Conservation (phyloP, 805 yeast genomes). For the Lipomyces oligophaga region DNA sequence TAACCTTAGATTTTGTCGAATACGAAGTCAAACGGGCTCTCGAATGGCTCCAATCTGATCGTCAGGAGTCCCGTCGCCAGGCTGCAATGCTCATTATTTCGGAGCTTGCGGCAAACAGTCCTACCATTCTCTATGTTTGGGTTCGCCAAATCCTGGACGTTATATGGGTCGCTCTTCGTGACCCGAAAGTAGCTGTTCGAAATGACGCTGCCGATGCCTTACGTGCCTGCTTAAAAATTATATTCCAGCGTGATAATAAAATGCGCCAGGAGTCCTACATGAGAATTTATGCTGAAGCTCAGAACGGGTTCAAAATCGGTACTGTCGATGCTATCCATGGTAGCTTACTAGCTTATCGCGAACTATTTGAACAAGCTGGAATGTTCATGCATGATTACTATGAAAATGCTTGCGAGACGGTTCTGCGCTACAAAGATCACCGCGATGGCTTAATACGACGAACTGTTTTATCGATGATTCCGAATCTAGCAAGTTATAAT, state of each 20-base stretch:
- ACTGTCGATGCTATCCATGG: slow-evolving; percentile 80
- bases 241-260: slow-evolving; percentile 70
- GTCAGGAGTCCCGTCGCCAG: slow-evolving; percentile 67
- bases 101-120: slow-evolving; percentile 81
- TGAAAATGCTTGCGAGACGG: slow-evolving; percentile 70
- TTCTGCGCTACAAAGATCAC: slow-evolving; percentile 71
- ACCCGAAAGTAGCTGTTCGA: slow-evolving; percentile 68
- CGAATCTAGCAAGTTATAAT: slow-evolving; percentile 75
- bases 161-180: slow-evolving; percentile 84
- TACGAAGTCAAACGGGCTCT: slow-evolving; percentile 83
- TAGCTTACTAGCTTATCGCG: slow-evolving; percentile 74
- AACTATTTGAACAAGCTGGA: slow-evolving; percentile 68
- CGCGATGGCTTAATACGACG: slow-evolving; percentile 70
- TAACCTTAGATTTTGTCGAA: slow-evolving; percentile 90
- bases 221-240: slow-evolving; percentile 70
- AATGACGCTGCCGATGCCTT: slow-evolving; percentile 80
- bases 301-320: slow-evolving; percentile 48
- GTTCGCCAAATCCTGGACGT: slow-evolving; percentile 74
- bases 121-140: slow-evolving; percentile 74
- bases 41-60: slow-evolving; percentile 88
- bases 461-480: slow-evolving; percentile 80
- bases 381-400: slow-evolving; percentile 66
- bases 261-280: slow-evolving; percentile 73
- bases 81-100: slow-evolving; percentile 82
- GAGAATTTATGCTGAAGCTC: slow-evolving; percentile 64